Evolutionary conservation across 2,329 filamentous ascomycete genomes (phyloP), one percentile per base, ranked within the genome.

Genomic region (Colletotrichum navitas): DNA sequence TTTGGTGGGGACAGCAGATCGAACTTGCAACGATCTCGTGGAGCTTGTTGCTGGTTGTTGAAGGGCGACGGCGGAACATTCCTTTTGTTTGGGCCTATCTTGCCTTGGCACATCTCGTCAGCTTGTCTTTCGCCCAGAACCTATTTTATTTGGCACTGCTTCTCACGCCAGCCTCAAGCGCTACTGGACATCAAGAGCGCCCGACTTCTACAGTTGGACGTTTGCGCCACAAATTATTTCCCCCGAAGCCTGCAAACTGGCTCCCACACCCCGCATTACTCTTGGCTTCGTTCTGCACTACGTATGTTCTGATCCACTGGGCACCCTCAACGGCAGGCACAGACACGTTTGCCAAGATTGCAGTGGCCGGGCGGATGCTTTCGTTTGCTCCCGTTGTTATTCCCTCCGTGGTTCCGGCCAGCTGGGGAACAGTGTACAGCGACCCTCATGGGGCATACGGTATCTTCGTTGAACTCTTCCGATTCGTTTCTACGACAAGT

Each of bases 1-100:
- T 89, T 76, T 89, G 89, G 85, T 91, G 90, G 87, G 88, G 86
- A 8, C 88, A 88, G 72, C 89, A 92, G 79, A 82, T 88, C 54
- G 87, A 89, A 69, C 80, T 88, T 16, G 86, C 84, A 36, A 82
- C 85, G 16, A 80, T 87, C 39, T 84, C 87, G 1, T 90, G 87
- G 83, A 87, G 85, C 65, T 80, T 88, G 55, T 86, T 90, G 71
- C 81, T 91, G 39, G 86, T 88, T 2, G 82, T 90, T 49, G 87
- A 91, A 78, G 89, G 90, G 75, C 84, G 85, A 55, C 83, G 88
- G 74, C 86, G 89, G 66, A 85, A 85, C 24, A 86, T 92, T 14
- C 84, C 87, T 0, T 80, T 85, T 63, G 80, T 88, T 1, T 86
- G 87, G 78, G 85, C 87, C 2, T 91, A 90, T 74, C 83, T 91